Evolutionary conservation across 257 asterid species (phyloP), one percentile per base, ranked within the genome.

Genomic region (Nemophila menziesii): DNA sequence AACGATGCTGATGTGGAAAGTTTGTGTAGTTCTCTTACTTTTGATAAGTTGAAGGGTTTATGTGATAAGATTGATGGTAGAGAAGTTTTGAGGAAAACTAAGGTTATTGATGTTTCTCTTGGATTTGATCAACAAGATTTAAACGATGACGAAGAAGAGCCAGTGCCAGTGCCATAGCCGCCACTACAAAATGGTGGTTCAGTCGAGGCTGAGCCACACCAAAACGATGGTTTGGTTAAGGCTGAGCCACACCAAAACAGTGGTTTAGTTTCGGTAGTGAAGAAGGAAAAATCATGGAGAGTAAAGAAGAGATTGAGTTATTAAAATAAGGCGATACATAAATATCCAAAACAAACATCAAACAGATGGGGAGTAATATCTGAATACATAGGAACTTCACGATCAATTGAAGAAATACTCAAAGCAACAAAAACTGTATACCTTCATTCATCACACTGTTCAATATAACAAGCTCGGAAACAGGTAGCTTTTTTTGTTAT

Each of bases 341-440:
- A 90, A 60, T 90, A 60, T 67, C 98, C 96, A 3, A 84, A 84
- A 72, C 96, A 96, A 51, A 90, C 96, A 33, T 84, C 98, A 17
- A 64, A 86, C 39, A 76, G 98, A 63, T 90, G 96, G 96, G 98
- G 84, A 66, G 96, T 90, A 54, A 71, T 90, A 39, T 90, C 98
- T 1, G 98, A 90, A 39, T 84, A 74, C 49, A 69, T 90, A 40
- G 96, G 96, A 39, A 78, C 96, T 0, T 64, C 60, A 16, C 65
- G 98, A 61, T 78, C 96, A 17, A 94, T 90, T 48, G 98, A 90
- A 64, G 96, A 79, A 73, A 90, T 84, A 70, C 79, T 90, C 20
- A 90, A 77, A 74, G 98, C 96, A 55, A 81, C 94, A 12, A 90
- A 90, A 69, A 76, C 96, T 1, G 94, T 84, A n/a, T n/a, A n/a